Conservation (phyloP, 306 rosid species). For the Inga leiocalycina region DNA sequence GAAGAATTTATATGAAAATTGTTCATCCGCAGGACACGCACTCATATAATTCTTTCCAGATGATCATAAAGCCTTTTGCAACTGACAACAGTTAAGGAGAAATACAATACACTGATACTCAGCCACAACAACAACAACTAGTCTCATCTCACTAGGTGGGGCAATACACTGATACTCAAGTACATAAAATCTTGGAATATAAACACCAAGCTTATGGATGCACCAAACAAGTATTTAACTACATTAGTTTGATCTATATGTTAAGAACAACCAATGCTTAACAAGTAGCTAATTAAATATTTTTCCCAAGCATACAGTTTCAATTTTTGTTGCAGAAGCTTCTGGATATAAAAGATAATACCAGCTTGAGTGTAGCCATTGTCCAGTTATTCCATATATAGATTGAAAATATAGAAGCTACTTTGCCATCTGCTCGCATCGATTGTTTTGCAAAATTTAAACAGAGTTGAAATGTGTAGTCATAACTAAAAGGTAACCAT, state of each 20-base stretch:
- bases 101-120: neutral
- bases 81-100: conserved; percentile 9
- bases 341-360: conserved; percentile 16
- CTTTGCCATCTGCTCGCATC: conserved; percentile 5
- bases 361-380: neutral
- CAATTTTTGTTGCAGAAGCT: neutral
- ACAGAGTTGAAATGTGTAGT: neutral
- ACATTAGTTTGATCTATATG: neutral
- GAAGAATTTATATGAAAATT: neutral
- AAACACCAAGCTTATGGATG: conserved; percentile 14
- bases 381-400: neutral
- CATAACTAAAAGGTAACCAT: conserved; percentile 1
- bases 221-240: conserved; percentile 21
- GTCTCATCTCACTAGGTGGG: neutral
- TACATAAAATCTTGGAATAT: neutral
- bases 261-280: neutral
- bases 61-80: conserved; percentile 7
- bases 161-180: neutral
- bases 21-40: conserved; percentile 19
- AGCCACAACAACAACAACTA: too few species aligned
- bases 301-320: neutral
- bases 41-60: conserved; percentile 29
- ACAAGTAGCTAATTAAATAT: neutral
- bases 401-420: neutral
- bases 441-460: neutral